Evolutionary conservation across 2,329 filamentous ascomycete species (phyloP), one percentile per base, ranked within the genome.

Genomic region (Knufia petricola): DNA sequence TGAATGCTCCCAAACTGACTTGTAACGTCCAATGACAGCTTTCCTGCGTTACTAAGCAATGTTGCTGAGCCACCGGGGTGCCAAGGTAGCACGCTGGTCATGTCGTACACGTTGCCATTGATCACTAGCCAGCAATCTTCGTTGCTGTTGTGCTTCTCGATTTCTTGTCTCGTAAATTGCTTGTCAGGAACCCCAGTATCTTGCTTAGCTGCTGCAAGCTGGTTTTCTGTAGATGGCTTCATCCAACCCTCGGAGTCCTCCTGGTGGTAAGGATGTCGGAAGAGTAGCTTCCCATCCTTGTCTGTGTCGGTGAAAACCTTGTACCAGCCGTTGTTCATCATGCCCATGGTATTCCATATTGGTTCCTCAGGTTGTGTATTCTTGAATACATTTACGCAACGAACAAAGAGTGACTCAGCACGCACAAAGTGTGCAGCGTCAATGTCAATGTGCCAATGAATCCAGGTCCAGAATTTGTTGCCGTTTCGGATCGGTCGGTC

Each of bases 301-400:
- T 13, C 60, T 52, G 12, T 61, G 59, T n/a, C 64, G 58, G 0
- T 60, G 39, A 66, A 67, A 10, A 76, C 67, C 1, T 59, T 51
- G 52, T 75, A 75, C 68, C 69, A 73, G 51, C 67, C 69, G 39
- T 76, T 76, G 58, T 76, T 77, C 73, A 77, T 75, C 71, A 76
- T 75, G 61, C 62, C 62, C 67, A 71, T 66, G 1, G 72, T 63
- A 50, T 75, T 76, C 73, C 73, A 76, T 3, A 59, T 61, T 3
- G 65, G 64, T 17, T 65, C 59, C 50, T 66, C 56, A 1, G 73
- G 73, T 52, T 77, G 73, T 1, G 70, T 73, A 51, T 73, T 73
- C 52, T 73, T 75, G 59, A 69, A 69, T 0, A 70, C 70, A 48
- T 75, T 69, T 58, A 69, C 73, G 50, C 68, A 71, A 15, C 72